A percentile compares a stretch with the other conserved stretches of the same genome.
Evolutionary conservation across 208 protist genomes (phyloP).

Genomic region (Vickermania ingenoplastis): DNA sequence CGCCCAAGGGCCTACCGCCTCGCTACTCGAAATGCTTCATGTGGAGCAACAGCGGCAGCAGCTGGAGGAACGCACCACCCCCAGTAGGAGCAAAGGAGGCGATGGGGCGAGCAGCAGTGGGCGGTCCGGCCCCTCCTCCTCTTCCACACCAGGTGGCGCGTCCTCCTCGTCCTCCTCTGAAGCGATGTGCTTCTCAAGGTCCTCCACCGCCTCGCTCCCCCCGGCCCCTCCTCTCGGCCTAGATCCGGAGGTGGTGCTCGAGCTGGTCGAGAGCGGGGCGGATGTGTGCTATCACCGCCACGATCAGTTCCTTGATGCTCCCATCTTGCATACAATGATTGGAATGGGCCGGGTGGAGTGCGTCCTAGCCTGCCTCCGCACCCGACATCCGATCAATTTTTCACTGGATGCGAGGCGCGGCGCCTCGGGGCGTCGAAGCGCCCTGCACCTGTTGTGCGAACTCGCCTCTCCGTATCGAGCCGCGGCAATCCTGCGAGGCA

Average conservation of each 20-base stretch:
- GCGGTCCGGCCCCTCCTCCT: no score
- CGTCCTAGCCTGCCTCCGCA: background rate
- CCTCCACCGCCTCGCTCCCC: background rate
- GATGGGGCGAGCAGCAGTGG: no score
- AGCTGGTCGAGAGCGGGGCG: conserved; percentile 1
- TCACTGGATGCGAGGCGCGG: background rate
- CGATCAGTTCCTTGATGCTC: background rate
- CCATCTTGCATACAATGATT: background rate
- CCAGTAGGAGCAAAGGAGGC: no score
- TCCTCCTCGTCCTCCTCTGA: no score
- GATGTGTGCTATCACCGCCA: background rate
- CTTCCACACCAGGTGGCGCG: no score
- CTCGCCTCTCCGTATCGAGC: background rate
- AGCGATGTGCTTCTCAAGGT: background rate
- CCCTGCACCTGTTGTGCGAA: background rate
- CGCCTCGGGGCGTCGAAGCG: background rate
- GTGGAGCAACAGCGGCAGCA: no score
- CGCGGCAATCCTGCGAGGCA: background rate
- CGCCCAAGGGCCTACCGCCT: no score
- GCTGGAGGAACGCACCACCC: no score
- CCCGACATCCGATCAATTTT: background rate
- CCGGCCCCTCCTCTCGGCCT: no score
- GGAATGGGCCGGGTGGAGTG: background rate
- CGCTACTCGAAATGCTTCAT: no score
- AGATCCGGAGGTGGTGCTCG: background rate